phyloP scores from a whole-genome alignment of 192 early-diverging fungal genomes.

The Coemansia sp. region DNA sequence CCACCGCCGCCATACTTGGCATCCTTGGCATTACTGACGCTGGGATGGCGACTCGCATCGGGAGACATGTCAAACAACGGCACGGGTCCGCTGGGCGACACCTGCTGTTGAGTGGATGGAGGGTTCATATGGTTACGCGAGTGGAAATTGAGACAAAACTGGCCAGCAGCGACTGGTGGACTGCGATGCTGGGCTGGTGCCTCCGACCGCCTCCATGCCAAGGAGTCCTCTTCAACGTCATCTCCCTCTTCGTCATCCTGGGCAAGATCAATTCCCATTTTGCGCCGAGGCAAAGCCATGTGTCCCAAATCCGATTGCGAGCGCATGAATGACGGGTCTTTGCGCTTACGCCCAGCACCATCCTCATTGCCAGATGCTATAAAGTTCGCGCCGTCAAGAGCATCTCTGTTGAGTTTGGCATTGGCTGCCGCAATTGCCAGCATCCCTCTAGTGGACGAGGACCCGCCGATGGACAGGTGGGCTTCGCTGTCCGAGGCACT shows the following conservation, averaged over 20 bases:
- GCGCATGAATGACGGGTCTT: slow-evolving; percentile 53
- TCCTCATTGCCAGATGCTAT: neutral
- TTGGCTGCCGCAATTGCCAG: slow-evolving; percentile 1
- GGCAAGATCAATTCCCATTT: slow-evolving; percentile 20
- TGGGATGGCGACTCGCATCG: slow-evolving; percentile 18
- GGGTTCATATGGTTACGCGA: neutral
- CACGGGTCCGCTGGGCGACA: slow-evolving; percentile 18
- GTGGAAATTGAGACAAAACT: neutral
- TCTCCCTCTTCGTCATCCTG: neutral
- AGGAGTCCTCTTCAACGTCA: neutral
- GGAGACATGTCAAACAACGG: slow-evolving; percentile 39
- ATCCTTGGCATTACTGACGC: neutral
- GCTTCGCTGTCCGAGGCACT: slow-evolving; percentile 33
- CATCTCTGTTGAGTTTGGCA: slow-evolving; percentile 7
- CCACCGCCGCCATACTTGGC: slow-evolving; percentile 7
- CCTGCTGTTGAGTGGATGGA: slow-evolving; percentile 7
- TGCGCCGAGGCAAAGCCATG: slow-evolving; percentile 34
- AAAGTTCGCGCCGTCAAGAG: slow-evolving; percentile 1
- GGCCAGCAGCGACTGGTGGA: neutral
- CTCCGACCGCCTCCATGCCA: neutral
- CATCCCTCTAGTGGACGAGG: neutral
- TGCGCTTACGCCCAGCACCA: slow-evolving; percentile 37
- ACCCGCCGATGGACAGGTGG: slow-evolving; percentile 2
- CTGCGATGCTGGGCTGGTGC: neutral
- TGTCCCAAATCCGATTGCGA: slow-evolving; percentile 52